Base-by-base conservation (phyloP, 2,329 filamentous ascomycete genomes). In the Westerdykella ornata region DNA sequence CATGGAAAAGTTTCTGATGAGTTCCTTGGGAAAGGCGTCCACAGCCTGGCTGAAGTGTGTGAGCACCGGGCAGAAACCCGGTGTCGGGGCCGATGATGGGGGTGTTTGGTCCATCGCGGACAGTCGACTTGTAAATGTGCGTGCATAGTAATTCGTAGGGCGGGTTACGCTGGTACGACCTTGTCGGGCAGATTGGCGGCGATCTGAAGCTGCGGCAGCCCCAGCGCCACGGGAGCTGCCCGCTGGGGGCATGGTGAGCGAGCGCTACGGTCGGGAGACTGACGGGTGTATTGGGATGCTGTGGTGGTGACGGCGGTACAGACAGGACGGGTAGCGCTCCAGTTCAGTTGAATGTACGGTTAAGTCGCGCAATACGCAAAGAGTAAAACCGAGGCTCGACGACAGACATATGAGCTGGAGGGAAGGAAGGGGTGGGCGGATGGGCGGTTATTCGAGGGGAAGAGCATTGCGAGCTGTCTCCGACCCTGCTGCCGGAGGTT, bases 1-100 rank as follows among this genome's bases (percentile, higher is more conserved):
- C 42, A 97, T 77, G 26, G 90, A 96, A 56, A 95, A 95, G 67
- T 98, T 90, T 61, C 88, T 83, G 54, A 95, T 88, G 38, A 96
- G 86, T 70, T 98, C 92, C 65, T 89, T 89, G 4, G 92, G 92
- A 18, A 98, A 78, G 30, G 90, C 89, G 38, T 88, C 83, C 61
- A 97, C 88, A 48, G 88, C 83, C 66, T 97, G 89, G 48, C 90
- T 86, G 64, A 98, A 97, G 62, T 81, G 80, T 31, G 77, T 78
- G 48, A 84, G 75, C 17, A 78, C 81, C 44, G 81, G 80, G 54
- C 78, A 82, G 66, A 84, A 81, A 55, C 72, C 72, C 18, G 68
- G 66, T 32, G 66, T 57, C 42, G 52, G 56, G 48, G 52, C 64
- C 42, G 52, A 57, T 14, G 59, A 60, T 41, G 63, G 63, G 37